A percentile compares a stretch with the other conserved stretches of the same genome.
Conservation (phyloP, 1,284 basidiomycete species). For the Ceratobasidium papillatum region DNA sequence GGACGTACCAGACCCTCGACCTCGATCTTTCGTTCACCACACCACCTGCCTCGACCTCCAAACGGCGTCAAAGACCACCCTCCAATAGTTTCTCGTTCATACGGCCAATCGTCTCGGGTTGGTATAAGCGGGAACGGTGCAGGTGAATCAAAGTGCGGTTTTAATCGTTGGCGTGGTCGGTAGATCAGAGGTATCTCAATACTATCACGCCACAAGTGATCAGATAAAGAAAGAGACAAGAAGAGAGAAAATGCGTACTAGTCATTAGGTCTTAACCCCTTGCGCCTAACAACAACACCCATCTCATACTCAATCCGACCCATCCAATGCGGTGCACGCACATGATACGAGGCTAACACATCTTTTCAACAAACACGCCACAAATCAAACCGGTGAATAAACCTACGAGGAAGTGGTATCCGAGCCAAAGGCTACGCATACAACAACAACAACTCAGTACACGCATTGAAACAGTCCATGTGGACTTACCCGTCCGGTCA, state of each 20-base stretch:
- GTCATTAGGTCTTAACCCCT: conserved; percentile 20
- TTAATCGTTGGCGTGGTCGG: conserved; percentile 11
- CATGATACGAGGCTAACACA: conserved; percentile 17
- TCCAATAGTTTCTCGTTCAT: conserved; percentile 7
- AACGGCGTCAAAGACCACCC: conserved; percentile 23
- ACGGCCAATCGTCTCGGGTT: conserved; percentile 34
- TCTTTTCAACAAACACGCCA: neutral
- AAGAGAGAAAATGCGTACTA: conserved; percentile 17
- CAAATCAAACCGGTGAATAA: neutral
- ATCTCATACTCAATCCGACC: conserved; percentile 27
- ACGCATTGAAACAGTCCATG: neutral
- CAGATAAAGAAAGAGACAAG: neutral
- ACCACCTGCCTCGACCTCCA: conserved; percentile 27
- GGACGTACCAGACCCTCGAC: conserved; percentile 19
- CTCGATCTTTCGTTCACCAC: neutral
- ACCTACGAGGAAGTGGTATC: conserved; percentile 26
- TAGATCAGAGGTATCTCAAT: conserved; percentile 22
- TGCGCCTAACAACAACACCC: conserved; percentile 4
- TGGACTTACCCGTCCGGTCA: conserved; percentile 16
- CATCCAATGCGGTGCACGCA: conserved; percentile 32
- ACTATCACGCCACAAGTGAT: neutral
- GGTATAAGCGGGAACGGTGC: conserved; percentile 25
- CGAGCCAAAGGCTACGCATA: conserved; percentile 27
- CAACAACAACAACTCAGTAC: neutral
- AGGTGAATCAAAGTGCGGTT: conserved; percentile 6